Percentiles rank a stretch among this genome's conserved stretches.
Conservation (phyloP, 768 basidiomycete species). For the Coprinopsis cinerea region DNA sequence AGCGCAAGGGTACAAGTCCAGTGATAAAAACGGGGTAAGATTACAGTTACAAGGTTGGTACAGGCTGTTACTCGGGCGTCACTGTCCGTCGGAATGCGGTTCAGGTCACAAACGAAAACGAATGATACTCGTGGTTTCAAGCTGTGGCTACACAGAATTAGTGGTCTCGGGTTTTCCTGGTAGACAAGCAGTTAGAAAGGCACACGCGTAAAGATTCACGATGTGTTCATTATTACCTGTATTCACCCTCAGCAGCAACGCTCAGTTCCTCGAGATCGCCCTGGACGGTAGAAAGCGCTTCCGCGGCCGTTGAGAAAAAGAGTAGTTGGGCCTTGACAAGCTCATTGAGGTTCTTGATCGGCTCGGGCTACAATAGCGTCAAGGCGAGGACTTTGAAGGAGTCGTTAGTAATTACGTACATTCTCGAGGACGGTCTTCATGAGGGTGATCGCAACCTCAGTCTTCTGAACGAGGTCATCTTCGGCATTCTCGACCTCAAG, state of each 20-base stretch:
- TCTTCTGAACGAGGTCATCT: constrained; percentile 96
- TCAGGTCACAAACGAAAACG: no score
- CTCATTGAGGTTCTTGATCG: constrained; percentile 89
- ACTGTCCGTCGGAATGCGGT: no score
- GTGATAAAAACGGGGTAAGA: no score
- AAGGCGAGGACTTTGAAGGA: constrained; percentile 4
- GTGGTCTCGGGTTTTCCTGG: constrained; percentile 86
- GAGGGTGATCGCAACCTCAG: constrained; percentile 91
- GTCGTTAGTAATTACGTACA: constrained; percentile 42
- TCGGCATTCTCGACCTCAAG: constrained; percentile 91
- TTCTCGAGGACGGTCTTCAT: constrained; percentile 99
- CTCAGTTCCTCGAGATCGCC: constrained; percentile 92
- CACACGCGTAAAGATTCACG: not conserved
- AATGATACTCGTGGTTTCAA: no score
- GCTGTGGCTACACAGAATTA: no score
- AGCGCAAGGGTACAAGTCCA: no score
- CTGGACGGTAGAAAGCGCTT: constrained; percentile 74
- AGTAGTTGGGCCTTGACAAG: constrained; percentile 86
- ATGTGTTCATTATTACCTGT: constrained; percentile 49
- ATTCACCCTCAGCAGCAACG: constrained; percentile 91
- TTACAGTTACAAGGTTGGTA: no score
- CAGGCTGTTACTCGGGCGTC: no score
- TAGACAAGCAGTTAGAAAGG: not conserved
- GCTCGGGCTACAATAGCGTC: constrained; percentile 66
- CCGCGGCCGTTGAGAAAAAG: constrained; percentile 72